Percentiles rank a stretch among this genome's conserved stretches.
Conservation (phyloP, 805 yeast species). For the Yamadazyma laniorum region DNA sequence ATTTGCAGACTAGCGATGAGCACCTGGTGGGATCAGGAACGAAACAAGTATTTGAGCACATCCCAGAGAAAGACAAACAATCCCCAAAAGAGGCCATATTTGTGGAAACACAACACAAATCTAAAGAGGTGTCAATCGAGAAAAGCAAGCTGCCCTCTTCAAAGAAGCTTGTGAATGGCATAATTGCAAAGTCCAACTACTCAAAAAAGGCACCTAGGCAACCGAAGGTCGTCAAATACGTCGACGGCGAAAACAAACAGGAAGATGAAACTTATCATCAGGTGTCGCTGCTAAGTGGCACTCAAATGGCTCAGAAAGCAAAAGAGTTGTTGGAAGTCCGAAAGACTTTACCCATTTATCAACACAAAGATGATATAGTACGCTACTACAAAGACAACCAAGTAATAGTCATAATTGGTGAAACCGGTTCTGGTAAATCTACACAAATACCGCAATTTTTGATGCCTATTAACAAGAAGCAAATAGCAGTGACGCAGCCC, state of each 20-base stretch:
- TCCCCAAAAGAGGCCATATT: too few relatives aligned
- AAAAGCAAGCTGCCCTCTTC: too few relatives aligned
- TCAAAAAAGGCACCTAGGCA: too few relatives aligned
- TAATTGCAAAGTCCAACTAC: too few relatives aligned
- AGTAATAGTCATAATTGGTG: slow-evolving; percentile 86
- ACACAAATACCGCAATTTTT: slow-evolving; percentile 94
- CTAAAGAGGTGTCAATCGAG: too few relatives aligned
- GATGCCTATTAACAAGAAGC: slow-evolving; percentile 50
- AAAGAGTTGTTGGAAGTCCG: slow-evolving; percentile 39
- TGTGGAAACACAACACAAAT: too few relatives aligned
- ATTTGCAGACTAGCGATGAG: too few relatives aligned
- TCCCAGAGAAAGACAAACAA: too few relatives aligned
- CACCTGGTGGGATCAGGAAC: too few relatives aligned
- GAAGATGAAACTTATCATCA: slow-evolving; percentile 18
- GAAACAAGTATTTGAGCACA: too few relatives aligned
- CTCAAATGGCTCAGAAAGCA: slow-evolving; percentile 40
- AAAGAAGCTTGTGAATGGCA: too few relatives aligned
- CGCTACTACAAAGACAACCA: slow-evolving; percentile 52
- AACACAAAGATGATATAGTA: slow-evolving; percentile 63
- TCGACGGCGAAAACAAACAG: slow-evolving; percentile 33
- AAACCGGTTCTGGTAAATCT: slow-evolving; percentile 97
- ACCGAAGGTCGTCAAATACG: slow-evolving; percentile 6
- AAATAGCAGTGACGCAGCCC: slow-evolving; percentile 93
- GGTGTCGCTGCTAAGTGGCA: slow-evolving; percentile 5
- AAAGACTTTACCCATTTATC: slow-evolving; percentile 69